These are phyloP conservation scores for Periconia sp. DNA, from an alignment of 2,329 filamentous ascomycete genomes.

Conservation along the genomic window DNA sequence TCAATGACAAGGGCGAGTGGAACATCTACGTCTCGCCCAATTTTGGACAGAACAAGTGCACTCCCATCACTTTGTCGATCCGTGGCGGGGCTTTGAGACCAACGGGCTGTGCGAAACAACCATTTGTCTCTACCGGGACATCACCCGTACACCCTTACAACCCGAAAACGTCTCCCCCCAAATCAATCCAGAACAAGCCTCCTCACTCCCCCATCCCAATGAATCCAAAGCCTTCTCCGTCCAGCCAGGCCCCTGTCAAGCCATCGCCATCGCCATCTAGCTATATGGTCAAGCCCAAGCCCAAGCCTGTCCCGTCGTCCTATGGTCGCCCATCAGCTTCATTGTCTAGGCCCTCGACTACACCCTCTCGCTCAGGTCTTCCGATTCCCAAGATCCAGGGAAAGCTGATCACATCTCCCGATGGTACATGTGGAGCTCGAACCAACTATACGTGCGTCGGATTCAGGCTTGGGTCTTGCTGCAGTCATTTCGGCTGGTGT, in stretches of 20 bases:
- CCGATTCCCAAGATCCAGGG: neutral
- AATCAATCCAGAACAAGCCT: neutral
- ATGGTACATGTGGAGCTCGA: slow-evolving; percentile 4
- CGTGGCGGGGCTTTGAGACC: slow-evolving; percentile 8
- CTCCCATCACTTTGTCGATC: slow-evolving; percentile 46
- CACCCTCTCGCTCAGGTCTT: neutral
- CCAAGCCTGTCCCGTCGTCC: too few relatives aligned
- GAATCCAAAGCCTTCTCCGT: neutral
- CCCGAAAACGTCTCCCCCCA: neutral
- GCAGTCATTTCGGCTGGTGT: slow-evolving; percentile 44
- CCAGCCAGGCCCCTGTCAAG: neutral
- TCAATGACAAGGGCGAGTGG: slow-evolving; percentile 54
- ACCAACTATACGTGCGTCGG: slow-evolving; percentile 16
- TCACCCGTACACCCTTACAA: neutral
- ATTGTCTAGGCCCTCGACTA: neutral
- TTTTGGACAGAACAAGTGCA: slow-evolving; percentile 50
- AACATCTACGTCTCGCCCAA: slow-evolving; percentile 55
- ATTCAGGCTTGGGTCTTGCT: slow-evolving; percentile 43
- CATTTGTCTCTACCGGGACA: neutral
- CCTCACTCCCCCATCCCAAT: neutral
- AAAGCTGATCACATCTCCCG: neutral
- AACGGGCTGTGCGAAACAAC: neutral
- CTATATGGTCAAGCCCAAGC: too few relatives aligned
- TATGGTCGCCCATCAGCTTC: neutral
- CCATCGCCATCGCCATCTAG: neutral